Base-by-base conservation (phyloP, 306 rosid genomes). In the Vigna mungo region DNA sequence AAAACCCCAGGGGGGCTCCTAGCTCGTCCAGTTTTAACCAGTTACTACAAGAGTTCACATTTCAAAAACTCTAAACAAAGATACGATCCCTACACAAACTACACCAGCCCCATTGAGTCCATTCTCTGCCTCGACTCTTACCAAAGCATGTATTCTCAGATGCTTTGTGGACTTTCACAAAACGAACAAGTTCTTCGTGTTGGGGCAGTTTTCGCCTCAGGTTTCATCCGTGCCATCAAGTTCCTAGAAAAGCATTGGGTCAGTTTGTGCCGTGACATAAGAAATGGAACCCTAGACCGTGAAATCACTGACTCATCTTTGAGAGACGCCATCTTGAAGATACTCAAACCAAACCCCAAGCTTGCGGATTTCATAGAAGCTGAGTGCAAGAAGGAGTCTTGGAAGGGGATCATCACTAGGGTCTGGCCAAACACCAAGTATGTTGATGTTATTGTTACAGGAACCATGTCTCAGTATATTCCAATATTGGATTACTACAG, bases 191-290 rank as follows among this genome's bases (percentile, higher is more conserved):
- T 90, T 14, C 77, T 90, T n/a, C 85, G 89, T 4, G 95, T 86
- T 36, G 89, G 95, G 4, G 90, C 95, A 7, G 92, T 90, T 60
- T 90, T 90, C 6, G 92, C 95, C 39, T 90, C 95, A 1, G 95
- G 86, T 5, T 88, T 90, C 81, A 88, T 90, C 44, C 89, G 92
- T 12, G 85, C 90, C 52, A 74, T 90, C 46, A 84, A 83, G 59
- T 90, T 90, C 71, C 84, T 90, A 1, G 87, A 90, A 72, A 84
- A 79, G 0, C 81, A 88, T 68, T 90, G 92, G 92, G n/a, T 20
- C 10, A 27, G 55, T 54, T 75, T 88, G 66, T 83, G 78, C 18
- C 54, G 54, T 41, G 95, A 90, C 68, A 88, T 88, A 10, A 73
- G 84, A 73, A 80, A 78, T 1, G 94, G 92, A 7, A 88, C 68